phyloP scores from a whole-genome alignment of 2,329 filamentous ascomycete genomes.

The Colletotrichum shisoi region DNA sequence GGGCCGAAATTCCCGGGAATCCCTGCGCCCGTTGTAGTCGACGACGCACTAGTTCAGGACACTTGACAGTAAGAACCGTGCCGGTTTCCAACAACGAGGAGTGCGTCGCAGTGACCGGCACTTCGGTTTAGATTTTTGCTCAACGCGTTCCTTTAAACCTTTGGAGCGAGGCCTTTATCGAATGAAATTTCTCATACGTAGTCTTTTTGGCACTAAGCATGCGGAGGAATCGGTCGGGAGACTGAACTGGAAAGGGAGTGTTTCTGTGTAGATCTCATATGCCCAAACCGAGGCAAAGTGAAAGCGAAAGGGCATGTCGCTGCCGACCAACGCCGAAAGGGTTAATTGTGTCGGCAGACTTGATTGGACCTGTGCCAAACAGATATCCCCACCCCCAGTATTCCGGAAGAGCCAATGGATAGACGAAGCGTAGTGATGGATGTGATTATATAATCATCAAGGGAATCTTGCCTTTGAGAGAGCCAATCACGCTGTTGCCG shows the following conservation, averaged over 20 bases:
- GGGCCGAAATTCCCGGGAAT: constrained; percentile 1
- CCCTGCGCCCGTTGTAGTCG: neutral
- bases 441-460: neutral
- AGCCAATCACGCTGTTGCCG: constrained; percentile 25
- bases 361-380: neutral
- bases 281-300: constrained; percentile 21
- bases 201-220: constrained; percentile 8
- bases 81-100: neutral
- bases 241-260: neutral
- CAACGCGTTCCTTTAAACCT: constrained; percentile 18
- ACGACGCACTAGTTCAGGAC: neutral
- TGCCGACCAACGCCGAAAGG: neutral
- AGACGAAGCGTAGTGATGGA: neutral
- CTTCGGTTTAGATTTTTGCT: constrained; percentile 10
- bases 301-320: neutral
- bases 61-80: neutral
- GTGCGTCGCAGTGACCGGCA: neutral
- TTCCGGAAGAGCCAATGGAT: neutral
- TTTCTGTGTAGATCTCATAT: constrained; percentile 1
- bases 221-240: constrained; percentile 18
- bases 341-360: constrained; percentile 1
- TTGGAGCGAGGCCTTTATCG: neutral
- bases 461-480: no score
- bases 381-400: neutral
- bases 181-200: constrained; percentile 1